Percentiles rank a stretch among this genome's conserved stretches.
Evolutionary conservation across 2,329 filamentous ascomycete species (phyloP).

Genomic region (Pezicula carpinea): DNA sequence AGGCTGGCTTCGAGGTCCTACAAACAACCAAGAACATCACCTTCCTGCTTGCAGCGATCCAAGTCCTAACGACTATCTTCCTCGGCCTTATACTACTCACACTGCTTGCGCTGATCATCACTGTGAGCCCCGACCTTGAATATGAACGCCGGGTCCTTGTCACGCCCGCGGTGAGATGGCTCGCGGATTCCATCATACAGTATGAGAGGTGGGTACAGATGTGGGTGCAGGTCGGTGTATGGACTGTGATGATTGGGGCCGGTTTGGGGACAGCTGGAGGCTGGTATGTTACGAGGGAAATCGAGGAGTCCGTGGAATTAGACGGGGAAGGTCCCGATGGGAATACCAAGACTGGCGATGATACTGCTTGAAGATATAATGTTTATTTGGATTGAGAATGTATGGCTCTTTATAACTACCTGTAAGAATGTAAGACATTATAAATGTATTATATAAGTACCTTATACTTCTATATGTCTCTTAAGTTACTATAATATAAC

Average conservation of each 20-base stretch:
- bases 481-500: too few species aligned
- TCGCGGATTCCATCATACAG: constrained; percentile 15
- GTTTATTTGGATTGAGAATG: too few species aligned
- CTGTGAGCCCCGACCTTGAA: constrained; percentile 43
- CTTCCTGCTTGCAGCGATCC: constrained; percentile 40
- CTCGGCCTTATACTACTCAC: constrained; percentile 34
- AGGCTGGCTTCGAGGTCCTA: constrained; percentile 42
- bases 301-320: constrained; percentile 1
- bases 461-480: too few species aligned
- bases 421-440: too few species aligned
- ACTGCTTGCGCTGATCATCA: constrained; percentile 36
- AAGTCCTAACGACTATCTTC: constrained; percentile 39
- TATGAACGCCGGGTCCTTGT: constrained; percentile 35
- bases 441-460: too few species aligned
- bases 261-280: constrained; percentile 4
- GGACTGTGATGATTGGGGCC: constrained; percentile 7
- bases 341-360: neutral
- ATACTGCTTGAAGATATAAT: neutral
- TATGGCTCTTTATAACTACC: too few species aligned
- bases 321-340: constrained; percentile 2
- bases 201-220: constrained; percentile 5
- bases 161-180: constrained; percentile 35
- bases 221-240: constrained; percentile 4
- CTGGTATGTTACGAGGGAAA: constrained; percentile 10
- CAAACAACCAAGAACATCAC: constrained; percentile 45